Evolutionary conservation across 768 basidiomycete species (phyloP), one percentile per base, ranked within the genome.

Genomic region (Collybia sp.): DNA sequence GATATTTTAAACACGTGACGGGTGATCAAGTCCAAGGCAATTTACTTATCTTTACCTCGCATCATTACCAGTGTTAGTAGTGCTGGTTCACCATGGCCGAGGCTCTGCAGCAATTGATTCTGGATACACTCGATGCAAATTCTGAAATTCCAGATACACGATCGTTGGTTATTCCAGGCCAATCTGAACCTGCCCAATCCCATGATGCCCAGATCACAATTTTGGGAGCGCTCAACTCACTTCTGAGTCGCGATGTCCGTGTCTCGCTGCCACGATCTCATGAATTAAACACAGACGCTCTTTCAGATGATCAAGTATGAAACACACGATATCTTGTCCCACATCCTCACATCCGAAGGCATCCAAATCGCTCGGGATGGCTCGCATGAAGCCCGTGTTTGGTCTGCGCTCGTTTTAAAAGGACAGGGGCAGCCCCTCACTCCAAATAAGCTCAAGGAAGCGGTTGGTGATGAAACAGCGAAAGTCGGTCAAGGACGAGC

Each of bases 401-500:
- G 95, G 95, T 71, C 76, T 40, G 90, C 80, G 16, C 72, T 95
- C 4, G 88, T 90, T 6, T 52, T 58, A 4, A 86, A 82, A 51
- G 92, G 88, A 2, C 69, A 80, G 48, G 88, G 85, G 2, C 53
- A 69, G 33, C 83, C 92, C 8, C 49, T 95, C 32, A 75, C 79
- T 3, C 72, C 79, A 0, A 77, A 71, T 40, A 79, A 88, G 47
- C 71, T 97, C 12, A 88, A 88, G 65, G 76, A 77, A 49, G 63
- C 65, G 48, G 78, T 98, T 12, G 95, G 95, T 12, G 87, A 89
- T 47, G 93, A 96, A 56, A 77, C 82, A 6, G 84, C 91, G 12
- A 96, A 94, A 68, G 79, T 97, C 47, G 96, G 96, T 1, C 96
- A 98, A 69, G 87, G 87, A 8, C 80, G 88, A 53, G 96, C 95